Evolutionary conservation across 2,329 filamentous ascomycete species (phyloP).

Genomic region (Zopfia rhizophila): DNA sequence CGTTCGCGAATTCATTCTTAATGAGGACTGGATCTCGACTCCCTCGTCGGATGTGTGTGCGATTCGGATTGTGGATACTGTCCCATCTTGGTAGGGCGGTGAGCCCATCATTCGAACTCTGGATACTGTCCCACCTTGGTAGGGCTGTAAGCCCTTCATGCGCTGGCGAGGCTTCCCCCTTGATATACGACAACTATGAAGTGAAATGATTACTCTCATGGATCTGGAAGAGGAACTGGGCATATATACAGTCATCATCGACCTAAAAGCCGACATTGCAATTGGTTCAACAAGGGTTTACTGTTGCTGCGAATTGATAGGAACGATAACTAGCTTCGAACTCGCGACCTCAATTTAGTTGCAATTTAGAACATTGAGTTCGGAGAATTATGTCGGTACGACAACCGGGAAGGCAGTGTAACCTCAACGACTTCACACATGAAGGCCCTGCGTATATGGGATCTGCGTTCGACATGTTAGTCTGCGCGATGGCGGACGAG

Average conservation of each 20-base stretch:
- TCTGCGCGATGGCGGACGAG: conserved; percentile 2
- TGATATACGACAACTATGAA: not conserved
- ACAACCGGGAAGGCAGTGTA: conserved; percentile 14
- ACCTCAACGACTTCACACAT: conserved; percentile 13
- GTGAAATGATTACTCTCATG: conserved; percentile 15
- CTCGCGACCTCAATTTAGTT: too few species aligned
- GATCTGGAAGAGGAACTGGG: conserved; percentile 2
- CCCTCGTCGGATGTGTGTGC: conserved; percentile 13
- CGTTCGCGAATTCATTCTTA: conserved; percentile 11
- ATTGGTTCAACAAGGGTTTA: too few species aligned
- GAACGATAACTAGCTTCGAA: too few species aligned
- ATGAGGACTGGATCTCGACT: conserved; percentile 19
- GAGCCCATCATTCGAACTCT: conserved; percentile 3
- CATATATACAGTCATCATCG: too few species aligned
- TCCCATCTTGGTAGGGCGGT: conserved; percentile 29
- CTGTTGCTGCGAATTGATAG: too few species aligned
- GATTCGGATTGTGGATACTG: conserved; percentile 4
- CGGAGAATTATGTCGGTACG: conserved; percentile 18
- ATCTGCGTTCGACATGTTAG: conserved; percentile 16
- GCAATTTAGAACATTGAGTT: conserved; percentile 21
- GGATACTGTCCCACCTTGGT: conserved; percentile 21
- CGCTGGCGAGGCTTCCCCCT: conserved; percentile 16
- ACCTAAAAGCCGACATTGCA: too few species aligned
- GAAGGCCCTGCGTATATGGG: conserved; percentile 8
- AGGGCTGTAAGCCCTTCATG: conserved; percentile 21